Percentiles rank a stretch among this genome's conserved stretches.
Conservation (phyloP, 345 rosid genomes). For the Euphorbia tirucalli region DNA sequence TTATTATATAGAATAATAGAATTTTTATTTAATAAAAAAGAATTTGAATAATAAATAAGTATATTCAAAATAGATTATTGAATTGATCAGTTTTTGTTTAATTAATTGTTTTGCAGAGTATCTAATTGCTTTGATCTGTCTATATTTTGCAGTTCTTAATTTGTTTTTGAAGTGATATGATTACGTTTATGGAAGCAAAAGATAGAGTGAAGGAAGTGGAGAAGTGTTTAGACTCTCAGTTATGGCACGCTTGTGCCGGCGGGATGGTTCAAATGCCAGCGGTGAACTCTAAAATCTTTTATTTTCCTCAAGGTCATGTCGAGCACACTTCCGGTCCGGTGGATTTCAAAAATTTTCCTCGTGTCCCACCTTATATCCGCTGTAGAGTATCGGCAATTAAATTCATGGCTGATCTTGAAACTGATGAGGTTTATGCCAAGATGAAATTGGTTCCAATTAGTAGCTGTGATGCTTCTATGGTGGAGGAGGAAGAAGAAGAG, state of each 20-base stretch:
- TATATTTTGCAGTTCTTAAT: slow-evolving; percentile 17
- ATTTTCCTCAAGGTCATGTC: slow-evolving; percentile 32
- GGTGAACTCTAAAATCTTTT: slow-evolving; percentile 23
- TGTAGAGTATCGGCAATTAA: slow-evolving; percentile 21
- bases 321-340: slow-evolving; percentile 24
- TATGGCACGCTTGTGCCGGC: slow-evolving; percentile 39
- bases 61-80: too few species aligned
- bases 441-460: slow-evolving; percentile 17
- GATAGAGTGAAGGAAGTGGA: slow-evolving; percentile 43
- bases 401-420: slow-evolving; percentile 35
- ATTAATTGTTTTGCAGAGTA: neutral
- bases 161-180: slow-evolving; percentile 37
- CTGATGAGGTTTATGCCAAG: slow-evolving; percentile 31
- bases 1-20: too few species aligned
- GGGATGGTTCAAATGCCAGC: slow-evolving; percentile 33
- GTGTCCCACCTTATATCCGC: slow-evolving; percentile 19
- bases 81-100: neutral
- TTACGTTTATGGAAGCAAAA: slow-evolving; percentile 62
- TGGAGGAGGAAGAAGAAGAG: slow-evolving; percentile 35
- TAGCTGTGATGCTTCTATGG: slow-evolving; percentile 12
- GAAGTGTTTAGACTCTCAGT: slow-evolving; percentile 29
- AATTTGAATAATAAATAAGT: too few species aligned
- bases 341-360: slow-evolving; percentile 23
- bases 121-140: slow-evolving; percentile 12
- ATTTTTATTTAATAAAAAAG: too few species aligned